phyloP scores from a whole-genome alignment of 2,329 filamentous ascomycete species.

The Sarocladium kiliense region DNA sequence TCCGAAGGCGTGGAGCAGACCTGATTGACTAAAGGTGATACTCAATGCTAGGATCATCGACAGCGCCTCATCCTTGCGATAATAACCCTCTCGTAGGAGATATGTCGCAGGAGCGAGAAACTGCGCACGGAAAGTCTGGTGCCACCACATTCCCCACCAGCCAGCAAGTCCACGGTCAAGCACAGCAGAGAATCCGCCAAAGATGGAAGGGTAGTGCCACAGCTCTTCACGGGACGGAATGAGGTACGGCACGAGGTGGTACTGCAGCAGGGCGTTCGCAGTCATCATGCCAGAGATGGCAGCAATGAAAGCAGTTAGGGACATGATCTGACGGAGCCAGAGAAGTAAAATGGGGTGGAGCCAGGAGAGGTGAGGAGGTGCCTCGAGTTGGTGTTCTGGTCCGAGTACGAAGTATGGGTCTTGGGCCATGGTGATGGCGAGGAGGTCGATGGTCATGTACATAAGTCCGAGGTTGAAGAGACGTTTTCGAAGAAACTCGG shows the following conservation, averaged over 20 bases:
- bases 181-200: constrained; percentile 51
- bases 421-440: constrained; percentile 63
- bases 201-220: constrained; percentile 49
- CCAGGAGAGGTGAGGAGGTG: constrained; percentile 30
- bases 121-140: constrained; percentile 77
- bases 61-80: constrained; percentile 24
- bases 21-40: constrained; percentile 57
- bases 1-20: constrained; percentile 64
- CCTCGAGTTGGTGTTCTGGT: constrained; percentile 26
- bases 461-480: constrained; percentile 42
- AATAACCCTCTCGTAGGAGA: constrained; percentile 34
- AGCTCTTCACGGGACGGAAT: constrained; percentile 46
- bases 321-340: constrained; percentile 51
- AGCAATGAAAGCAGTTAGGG: constrained; percentile 49
- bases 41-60: constrained; percentile 21
- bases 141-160: constrained; percentile 86
- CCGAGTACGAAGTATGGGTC: constrained; percentile 73
- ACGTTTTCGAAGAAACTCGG: constrained; percentile 39
- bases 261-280: constrained; percentile 53
- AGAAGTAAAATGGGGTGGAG: constrained; percentile 42
- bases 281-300: constrained; percentile 59
- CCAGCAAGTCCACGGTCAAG: constrained; percentile 69
- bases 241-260: constrained; percentile 40
- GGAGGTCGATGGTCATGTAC: constrained; percentile 65
- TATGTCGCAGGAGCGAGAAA: constrained; percentile 57